Percentiles rank a stretch among this genome's conserved stretches.
Evolutionary conservation across 1,284 basidiomycete genomes (phyloP).

Genomic region (Ganoderma leucocontextum): DNA sequence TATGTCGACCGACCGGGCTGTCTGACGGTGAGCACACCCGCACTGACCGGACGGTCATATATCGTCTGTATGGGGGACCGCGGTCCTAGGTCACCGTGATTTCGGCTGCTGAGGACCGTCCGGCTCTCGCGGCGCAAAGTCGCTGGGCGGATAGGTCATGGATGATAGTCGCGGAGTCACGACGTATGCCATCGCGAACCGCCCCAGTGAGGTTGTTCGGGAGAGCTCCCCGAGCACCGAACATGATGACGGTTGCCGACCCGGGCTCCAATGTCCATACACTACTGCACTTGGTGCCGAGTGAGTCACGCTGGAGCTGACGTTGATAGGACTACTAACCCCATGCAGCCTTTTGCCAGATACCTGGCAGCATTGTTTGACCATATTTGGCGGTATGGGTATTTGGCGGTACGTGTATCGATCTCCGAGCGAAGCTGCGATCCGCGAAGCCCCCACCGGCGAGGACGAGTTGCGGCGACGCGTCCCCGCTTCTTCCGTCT

Average conservation of each 20-base stretch:
- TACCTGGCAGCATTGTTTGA: constrained; percentile 3
- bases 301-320: background rate
- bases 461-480: constrained; percentile 3
- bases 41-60: background rate
- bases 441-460: background rate
- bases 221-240: background rate
- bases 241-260: background rate
- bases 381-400: constrained; percentile 13
- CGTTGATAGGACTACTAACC: background rate
- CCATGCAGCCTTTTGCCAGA: background rate
- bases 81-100: background rate
- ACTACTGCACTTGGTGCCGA: too few relatives aligned
- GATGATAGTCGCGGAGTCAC: background rate
- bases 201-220: background rate
- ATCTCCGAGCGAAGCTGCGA: background rate
- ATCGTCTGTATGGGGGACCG: background rate
- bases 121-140: background rate
- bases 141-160: background rate
- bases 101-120: background rate
- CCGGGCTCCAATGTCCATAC: too few relatives aligned
- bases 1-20: background rate
- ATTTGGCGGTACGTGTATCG: constrained; percentile 2
- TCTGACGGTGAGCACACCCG: background rate
- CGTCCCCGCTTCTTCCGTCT: constrained; percentile 1
- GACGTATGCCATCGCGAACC: background rate